Percentiles rank a stretch among this genome's conserved stretches.
phyloP scores from a whole-genome alignment of 164 flowering plant genomes.

The Magnolia changhungtana region DNA sequence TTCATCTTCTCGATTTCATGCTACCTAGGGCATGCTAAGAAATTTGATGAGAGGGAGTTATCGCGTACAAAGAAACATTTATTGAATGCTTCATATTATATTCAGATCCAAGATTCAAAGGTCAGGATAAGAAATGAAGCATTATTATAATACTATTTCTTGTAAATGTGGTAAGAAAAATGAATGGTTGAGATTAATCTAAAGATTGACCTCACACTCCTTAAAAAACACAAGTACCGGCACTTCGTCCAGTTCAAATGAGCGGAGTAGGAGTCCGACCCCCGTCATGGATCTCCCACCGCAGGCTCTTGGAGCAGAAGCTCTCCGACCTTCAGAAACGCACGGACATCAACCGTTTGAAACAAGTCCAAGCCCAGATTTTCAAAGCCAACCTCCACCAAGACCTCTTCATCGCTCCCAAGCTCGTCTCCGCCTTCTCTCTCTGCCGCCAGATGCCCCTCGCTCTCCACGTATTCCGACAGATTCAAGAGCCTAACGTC shows the following conservation, averaged over 20 bases:
- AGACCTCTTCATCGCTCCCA: constrained; percentile 55
- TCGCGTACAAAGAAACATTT: too few species aligned
- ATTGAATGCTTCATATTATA: too few species aligned
- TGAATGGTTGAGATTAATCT: too few species aligned
- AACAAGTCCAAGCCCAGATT: constrained; percentile 68
- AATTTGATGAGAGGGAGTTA: too few species aligned
- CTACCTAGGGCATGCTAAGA: too few species aligned
- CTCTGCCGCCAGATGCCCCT: constrained; percentile 46
- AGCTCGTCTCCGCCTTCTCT: constrained; percentile 64
- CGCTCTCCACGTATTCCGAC: constrained; percentile 48
- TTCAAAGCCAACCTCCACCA: constrained; percentile 53
- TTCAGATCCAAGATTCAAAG: too few species aligned
- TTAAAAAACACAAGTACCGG: too few species aligned
- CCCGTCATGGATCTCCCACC: constrained; percentile 62
- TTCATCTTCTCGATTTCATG: too few species aligned
- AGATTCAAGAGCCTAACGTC: constrained; percentile 42
- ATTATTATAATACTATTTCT: too few species aligned
- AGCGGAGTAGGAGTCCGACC: constrained; percentile 33
- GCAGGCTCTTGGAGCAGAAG: constrained; percentile 56
- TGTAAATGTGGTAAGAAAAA: too few species aligned
- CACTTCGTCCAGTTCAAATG: constrained; percentile 9
- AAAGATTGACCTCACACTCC: too few species aligned
- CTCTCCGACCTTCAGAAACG: constrained; percentile 64
- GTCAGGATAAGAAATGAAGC: too few species aligned
- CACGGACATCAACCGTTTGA: constrained; percentile 44